Conservation (phyloP, 164 flowering plant genomes). For the Liquidambar formosana region DNA sequence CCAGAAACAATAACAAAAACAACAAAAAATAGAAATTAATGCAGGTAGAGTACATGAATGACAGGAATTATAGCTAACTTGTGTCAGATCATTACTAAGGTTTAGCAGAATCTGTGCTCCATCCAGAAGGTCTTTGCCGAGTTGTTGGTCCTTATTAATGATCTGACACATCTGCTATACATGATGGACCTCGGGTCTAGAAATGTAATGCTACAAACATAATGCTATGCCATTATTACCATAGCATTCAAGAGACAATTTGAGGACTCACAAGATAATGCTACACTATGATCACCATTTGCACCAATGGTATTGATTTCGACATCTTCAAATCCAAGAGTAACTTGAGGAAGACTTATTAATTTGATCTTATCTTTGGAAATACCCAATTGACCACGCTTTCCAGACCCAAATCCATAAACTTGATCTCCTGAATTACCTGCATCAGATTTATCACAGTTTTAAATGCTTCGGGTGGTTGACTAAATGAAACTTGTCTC, state of each 20-base stretch:
- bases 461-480: background rate
- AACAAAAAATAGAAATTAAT: background rate
- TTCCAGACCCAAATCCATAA: constrained; percentile 84
- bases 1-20: constrained; percentile 10
- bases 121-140: background rate
- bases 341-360: constrained; percentile 50
- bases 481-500: too few relatives aligned
- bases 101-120: background rate
- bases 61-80: background rate
- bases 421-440: constrained; percentile 42
- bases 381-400: constrained; percentile 83
- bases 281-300: constrained; percentile 97
- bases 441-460: constrained; percentile 21
- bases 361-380: constrained; percentile 41
- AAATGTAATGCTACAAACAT: background rate
- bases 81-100: background rate
- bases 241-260: background rate
- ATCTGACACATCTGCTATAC: too few relatives aligned
- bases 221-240: background rate
- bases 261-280: constrained; percentile 62
- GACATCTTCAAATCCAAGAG: constrained; percentile 47
- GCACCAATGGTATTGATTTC: constrained; percentile 48
- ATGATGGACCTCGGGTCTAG: background rate
- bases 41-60: background rate
- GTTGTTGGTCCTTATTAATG: background rate